Evolutionary conservation across 2,329 filamentous ascomycete species (phyloP), one percentile per base, ranked within the genome.

Genomic region (Aspergillus clavatus): DNA sequence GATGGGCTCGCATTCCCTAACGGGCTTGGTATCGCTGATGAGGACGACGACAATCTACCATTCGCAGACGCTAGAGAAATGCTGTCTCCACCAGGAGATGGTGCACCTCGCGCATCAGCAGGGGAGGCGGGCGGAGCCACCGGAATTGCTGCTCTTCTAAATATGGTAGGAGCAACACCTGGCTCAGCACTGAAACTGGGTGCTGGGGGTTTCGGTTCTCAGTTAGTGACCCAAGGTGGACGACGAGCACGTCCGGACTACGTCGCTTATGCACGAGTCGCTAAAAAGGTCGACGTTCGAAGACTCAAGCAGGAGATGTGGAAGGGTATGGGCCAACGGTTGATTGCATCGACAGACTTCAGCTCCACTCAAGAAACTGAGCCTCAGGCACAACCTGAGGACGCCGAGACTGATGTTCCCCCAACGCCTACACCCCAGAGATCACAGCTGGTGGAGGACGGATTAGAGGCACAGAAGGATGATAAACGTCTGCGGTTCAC

Each of bases 401-500:
- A 62, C 38, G 50, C 58, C 7, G 58, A 60, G 45, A 49, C 55
- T 43, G 43, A 56, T 45, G 50, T 66, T 26, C 62, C 71, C 12
- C 64, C 71, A 11, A 65, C 59, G 61, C 48, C 62, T 67, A 54
- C 59, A 60, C 39, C 54, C 10, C 43, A 48, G 12, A 56, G 48
- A 29, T 55, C 51, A 21, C 65, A 59, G 26, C 57, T 55, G 33
- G 48, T 57, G 28, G 51, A 55, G 8, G 60, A 61, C 7, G 46
- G 56, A 8, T 35, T 18, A 10, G 60, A 66, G 24, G 53, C 55
- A 3, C 61, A 68, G 38, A 69, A 76, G 27, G 76, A 79, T 11
- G 62, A 73, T 42, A 70, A 72, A 51, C 66, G 76, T 3, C 77
- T 96, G 54, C 89, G 86, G 58, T 98, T 98, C 69, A 97, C 90